A percentile compares a stretch with the other conserved stretches of the same genome.
phyloP scores from a whole-genome alignment of 192 early-diverging fungal genomes.

The Backusella luteola region DNA sequence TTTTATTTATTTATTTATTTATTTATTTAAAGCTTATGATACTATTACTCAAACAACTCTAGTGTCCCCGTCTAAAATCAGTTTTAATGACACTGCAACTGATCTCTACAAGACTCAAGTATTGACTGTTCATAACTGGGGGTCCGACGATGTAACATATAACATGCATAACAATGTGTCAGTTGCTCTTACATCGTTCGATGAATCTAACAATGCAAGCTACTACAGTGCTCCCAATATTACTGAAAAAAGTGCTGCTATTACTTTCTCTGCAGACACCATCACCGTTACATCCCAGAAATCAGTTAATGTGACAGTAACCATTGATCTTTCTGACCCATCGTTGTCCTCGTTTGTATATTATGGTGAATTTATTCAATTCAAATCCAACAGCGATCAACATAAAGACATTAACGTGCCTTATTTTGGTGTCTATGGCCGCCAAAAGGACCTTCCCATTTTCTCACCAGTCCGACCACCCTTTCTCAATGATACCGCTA shows the following conservation, averaged over 20 bases:
- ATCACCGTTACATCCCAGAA: constrained; percentile 16
- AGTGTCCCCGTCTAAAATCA: constrained; percentile 46
- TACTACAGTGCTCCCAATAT: neutral
- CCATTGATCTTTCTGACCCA: constrained; percentile 17
- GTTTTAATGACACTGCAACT: constrained; percentile 49
- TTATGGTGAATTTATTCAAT: constrained; percentile 48
- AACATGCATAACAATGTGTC: constrained; percentile 35
- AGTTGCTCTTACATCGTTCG: constrained; percentile 37
- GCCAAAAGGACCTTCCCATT: constrained; percentile 43
- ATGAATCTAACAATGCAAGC: neutral
- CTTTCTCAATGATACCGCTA: neutral
- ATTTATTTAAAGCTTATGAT: constrained; percentile 34
- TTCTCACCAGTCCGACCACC: neutral
- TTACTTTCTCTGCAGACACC: constrained; percentile 17
- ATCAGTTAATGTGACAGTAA: constrained; percentile 7
- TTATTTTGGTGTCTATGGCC: constrained; percentile 48
- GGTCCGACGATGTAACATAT: constrained; percentile 35
- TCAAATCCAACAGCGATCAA: constrained; percentile 19
- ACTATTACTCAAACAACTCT: constrained; percentile 32
- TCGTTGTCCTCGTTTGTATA: constrained; percentile 19
- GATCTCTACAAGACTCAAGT: constrained; percentile 22
- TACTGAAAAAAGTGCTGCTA: neutral
- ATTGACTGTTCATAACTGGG: constrained; percentile 43
- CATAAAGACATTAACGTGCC: constrained; percentile 35
- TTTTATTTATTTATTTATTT: too few relatives aligned